A percentile compares a stretch with the other conserved stretches of the same genome.
Evolutionary conservation across 2,329 filamentous ascomycete genomes (phyloP).

Genomic region (Claviceps spartinae): DNA sequence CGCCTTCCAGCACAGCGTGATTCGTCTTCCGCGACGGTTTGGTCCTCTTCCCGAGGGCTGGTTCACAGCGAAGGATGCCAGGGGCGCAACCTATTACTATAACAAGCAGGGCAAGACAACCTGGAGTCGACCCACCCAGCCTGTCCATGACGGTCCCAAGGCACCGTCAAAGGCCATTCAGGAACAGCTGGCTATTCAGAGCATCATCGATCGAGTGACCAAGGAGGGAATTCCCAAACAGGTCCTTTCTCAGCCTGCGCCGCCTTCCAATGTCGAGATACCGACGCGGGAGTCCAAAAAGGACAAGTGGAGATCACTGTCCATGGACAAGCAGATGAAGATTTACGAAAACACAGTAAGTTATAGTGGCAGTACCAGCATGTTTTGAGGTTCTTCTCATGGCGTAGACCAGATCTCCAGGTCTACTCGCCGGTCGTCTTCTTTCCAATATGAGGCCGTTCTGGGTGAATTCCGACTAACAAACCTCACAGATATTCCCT

Average conservation of each 20-base stretch:
- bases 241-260: constrained; percentile 49
- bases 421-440: too few species aligned
- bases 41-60: constrained; percentile 63
- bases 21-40: constrained; percentile 40
- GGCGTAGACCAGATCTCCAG: too few species aligned
- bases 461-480: not conserved
- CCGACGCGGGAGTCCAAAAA: constrained; percentile 44
- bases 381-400: too few species aligned
- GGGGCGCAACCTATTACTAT: constrained; percentile 76
- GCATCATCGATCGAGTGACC: constrained; percentile 74
- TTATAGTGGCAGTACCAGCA: not conserved
- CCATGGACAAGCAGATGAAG: constrained; percentile 82
- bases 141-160: constrained; percentile 52
- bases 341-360: constrained; percentile 86
- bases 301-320: constrained; percentile 57
- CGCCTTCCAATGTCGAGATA: constrained; percentile 33
- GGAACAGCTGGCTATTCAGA: constrained; percentile 63
- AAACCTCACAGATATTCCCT: constrained; percentile 52
- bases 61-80: constrained; percentile 60
- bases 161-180: constrained; percentile 48
- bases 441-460: too few species aligned
- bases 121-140: constrained; percentile 64
- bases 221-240: constrained; percentile 44
- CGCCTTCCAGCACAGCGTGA: constrained; percentile 34
- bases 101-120: constrained; percentile 63